These are phyloP conservation scores for Cicer cuneatum DNA, from an alignment of 306 rosid species.

Conservation along the genomic window DNA sequence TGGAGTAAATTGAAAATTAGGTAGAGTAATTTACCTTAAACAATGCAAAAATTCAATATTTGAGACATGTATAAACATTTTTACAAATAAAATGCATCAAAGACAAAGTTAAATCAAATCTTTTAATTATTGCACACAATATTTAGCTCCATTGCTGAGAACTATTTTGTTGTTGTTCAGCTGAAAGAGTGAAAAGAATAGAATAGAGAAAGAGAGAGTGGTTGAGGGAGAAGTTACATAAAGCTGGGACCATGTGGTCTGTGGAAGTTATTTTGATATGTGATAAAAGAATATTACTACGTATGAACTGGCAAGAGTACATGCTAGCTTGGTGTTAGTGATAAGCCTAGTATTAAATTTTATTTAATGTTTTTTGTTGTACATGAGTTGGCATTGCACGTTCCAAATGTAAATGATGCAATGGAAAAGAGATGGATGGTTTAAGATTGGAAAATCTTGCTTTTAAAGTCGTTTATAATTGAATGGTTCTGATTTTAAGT, in stretches of 20 bases:
- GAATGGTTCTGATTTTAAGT: no score
- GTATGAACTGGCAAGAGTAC: constrained; percentile 49
- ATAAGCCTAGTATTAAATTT: constrained; percentile 36
- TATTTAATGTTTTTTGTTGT: constrained; percentile 42
- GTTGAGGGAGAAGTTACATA: constrained; percentile 14
- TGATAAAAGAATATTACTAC: constrained; percentile 25
- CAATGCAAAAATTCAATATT: no score
- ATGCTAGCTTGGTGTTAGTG: constrained; percentile 39
- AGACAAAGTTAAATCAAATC: no score
- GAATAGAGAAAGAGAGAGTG: constrained; percentile 24
- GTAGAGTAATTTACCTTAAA: no score
- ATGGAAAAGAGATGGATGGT: no score
- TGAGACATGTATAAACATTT: no score
- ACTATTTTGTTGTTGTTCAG: constrained; percentile 11
- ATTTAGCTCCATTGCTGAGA: neutral
- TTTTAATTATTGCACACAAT: no score
- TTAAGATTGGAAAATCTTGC: no score
- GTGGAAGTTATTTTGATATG: constrained; percentile 47
- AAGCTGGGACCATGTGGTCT: constrained; percentile 15
- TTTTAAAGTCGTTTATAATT: no score
- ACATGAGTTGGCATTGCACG: constrained; percentile 80
- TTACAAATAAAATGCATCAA: no score
- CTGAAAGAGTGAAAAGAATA: no score
- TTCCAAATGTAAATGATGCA: constrained; percentile 38
- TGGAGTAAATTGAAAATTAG: no score